phyloP scores from a whole-genome alignment of 257 asterid species.

The Nicotiana paniculata region DNA sequence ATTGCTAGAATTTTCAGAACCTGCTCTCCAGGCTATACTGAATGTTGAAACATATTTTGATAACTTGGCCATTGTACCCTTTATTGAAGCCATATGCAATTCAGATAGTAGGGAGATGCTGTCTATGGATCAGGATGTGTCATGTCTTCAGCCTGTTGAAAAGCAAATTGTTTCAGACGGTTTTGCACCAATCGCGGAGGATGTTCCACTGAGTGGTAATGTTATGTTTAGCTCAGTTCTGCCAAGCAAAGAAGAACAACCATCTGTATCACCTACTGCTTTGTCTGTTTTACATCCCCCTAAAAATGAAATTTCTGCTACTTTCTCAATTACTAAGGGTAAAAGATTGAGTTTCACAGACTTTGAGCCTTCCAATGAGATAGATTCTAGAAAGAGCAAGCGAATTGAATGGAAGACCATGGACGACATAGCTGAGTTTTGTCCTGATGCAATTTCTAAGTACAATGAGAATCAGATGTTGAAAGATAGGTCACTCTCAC shows the following conservation, averaged over 20 bases:
- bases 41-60: slow-evolving; percentile 14
- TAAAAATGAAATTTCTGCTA: slow-evolving; percentile 4
- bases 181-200: slow-evolving; percentile 7
- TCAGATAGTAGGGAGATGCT: background rate
- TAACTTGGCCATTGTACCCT: slow-evolving; percentile 29
- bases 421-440: slow-evolving; percentile 30
- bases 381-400: background rate
- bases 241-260: slow-evolving; percentile 19
- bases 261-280: slow-evolving; percentile 12
- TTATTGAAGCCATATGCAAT: background rate
- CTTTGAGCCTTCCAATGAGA: background rate
- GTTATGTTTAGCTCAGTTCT: slow-evolving; percentile 2
- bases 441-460: slow-evolving; percentile 36
- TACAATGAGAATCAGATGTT: slow-evolving; percentile 8
- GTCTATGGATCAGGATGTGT: slow-evolving; percentile 12
- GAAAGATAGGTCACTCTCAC: background rate
- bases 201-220: background rate
- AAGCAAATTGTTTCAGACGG: slow-evolving; percentile 7
- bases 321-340: background rate
- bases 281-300: slow-evolving; percentile 16
- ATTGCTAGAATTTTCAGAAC: slow-evolving; percentile 21
- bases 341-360: background rate
- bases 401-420: slow-evolving; percentile 29
- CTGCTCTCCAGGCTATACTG: background rate
- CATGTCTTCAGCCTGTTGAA: slow-evolving; percentile 12